phyloP scores from a whole-genome alignment of 176 grass and related monocot species.

The Eremochloa ophiuroides region DNA sequence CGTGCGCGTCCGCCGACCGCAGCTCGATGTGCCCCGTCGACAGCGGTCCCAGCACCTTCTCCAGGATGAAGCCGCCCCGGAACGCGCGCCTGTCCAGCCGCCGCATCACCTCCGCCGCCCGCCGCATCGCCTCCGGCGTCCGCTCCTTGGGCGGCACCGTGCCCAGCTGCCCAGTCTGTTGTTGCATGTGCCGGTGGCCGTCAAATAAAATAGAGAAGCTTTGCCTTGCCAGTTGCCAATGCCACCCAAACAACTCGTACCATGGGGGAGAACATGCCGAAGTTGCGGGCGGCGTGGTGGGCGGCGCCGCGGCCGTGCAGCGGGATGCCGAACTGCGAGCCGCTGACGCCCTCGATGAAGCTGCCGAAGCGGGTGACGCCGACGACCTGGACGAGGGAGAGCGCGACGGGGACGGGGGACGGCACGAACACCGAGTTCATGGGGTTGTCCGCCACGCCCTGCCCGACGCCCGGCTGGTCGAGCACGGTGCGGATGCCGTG shows the following conservation, averaged over 20 bases:
- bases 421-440: slow-evolving; percentile 72
- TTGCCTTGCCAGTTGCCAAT: too few species aligned
- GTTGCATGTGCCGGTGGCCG: too few species aligned
- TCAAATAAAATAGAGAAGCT: too few species aligned
- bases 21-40: slow-evolving; percentile 58
- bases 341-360: slow-evolving; percentile 76
- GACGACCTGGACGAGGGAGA: slow-evolving; percentile 73
- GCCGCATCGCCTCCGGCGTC: slow-evolving; percentile 33
- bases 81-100: slow-evolving; percentile 24
- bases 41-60: slow-evolving; percentile 61
- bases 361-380: slow-evolving; percentile 67
- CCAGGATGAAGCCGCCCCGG: slow-evolving; percentile 68
- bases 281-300: slow-evolving; percentile 11
- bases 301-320: neutral
- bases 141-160: slow-evolving; percentile 35
- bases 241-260: too few species aligned
- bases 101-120: slow-evolving; percentile 27
- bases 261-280: slow-evolving; percentile 75
- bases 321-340: slow-evolving; percentile 60
- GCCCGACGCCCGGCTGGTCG: slow-evolving; percentile 59
- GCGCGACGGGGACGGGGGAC: slow-evolving; percentile 48
- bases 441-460: slow-evolving; percentile 79
- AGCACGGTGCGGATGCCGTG: slow-evolving; percentile 50
- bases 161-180: slow-evolving; percentile 47
- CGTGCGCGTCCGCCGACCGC: slow-evolving; percentile 30